These are phyloP conservation scores for Hirsutella rhossiliensis DNA, from an alignment of 2,329 filamentous ascomycete genomes.

Conservation along the genomic window DNA sequence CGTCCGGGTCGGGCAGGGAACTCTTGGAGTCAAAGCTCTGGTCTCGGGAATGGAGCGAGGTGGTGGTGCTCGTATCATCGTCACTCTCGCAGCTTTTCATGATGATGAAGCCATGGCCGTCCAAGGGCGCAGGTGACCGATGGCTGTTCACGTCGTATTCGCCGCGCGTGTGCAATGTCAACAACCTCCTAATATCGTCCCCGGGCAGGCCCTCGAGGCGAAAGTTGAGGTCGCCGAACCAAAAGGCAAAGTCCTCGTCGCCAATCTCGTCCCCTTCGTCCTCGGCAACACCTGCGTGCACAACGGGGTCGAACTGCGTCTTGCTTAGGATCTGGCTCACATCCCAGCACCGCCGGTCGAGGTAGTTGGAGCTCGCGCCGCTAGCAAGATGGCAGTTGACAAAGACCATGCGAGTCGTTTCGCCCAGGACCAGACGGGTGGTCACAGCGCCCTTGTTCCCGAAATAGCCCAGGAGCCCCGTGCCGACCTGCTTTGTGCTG, in stretches of 20 bases:
- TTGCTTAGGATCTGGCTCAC: conserved; percentile 64
- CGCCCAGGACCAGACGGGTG: conserved; percentile 72
- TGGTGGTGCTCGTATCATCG: conserved; percentile 27
- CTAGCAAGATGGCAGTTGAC: conserved; percentile 87
- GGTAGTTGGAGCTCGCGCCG: conserved; percentile 61
- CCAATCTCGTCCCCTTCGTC: conserved; percentile 63
- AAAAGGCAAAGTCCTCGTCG: conserved; percentile 88
- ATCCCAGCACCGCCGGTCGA: conserved; percentile 88
- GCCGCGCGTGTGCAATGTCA: conserved; percentile 71
- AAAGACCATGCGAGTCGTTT: conserved; percentile 81
- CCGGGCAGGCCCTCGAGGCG: conserved; percentile 78
- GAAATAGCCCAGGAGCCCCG: conserved; percentile 82
- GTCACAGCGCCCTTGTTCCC: conserved; percentile 91
- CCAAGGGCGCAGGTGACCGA: conserved; percentile 22
- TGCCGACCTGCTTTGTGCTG: conserved; percentile 74
- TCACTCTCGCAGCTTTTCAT: conserved; percentile 31
- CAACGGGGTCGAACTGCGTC: conserved; percentile 66
- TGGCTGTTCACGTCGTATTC: conserved; percentile 51
- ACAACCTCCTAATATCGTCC: conserved; percentile 74
- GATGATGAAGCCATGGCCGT: conserved; percentile 39
- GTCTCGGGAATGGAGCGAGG: conserved; percentile 18
- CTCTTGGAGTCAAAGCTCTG: conserved; percentile 27
- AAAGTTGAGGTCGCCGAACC: conserved; percentile 95
- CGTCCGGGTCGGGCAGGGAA: conserved; percentile 48
- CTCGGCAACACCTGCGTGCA: conserved; percentile 49